Percentiles rank a stretch among this genome's conserved stretches.
Evolutionary conservation across 495 filamentous ascomycete species (phyloP).

Genomic region (Talaromyces wortmannii): DNA sequence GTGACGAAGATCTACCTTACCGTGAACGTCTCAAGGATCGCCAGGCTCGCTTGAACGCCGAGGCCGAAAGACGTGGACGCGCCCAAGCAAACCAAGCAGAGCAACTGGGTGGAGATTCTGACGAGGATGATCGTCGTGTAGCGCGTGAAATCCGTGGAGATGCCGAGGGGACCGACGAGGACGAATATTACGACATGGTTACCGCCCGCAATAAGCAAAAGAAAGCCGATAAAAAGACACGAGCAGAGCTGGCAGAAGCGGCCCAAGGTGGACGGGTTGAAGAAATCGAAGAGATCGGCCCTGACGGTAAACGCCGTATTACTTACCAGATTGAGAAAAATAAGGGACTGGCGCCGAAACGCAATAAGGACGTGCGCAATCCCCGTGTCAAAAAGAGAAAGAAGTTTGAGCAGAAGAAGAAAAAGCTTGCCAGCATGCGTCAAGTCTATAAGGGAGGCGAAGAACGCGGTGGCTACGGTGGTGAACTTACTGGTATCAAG

Average conservation of each 20-base stretch:
- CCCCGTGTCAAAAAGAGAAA: constrained; percentile 96
- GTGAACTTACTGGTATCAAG: constrained; percentile 95
- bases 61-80: constrained; percentile 79
- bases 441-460: constrained; percentile 84
- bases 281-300: constrained; percentile 49
- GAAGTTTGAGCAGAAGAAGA: constrained; percentile 88
- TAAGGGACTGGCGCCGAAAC: constrained; percentile 81
- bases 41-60: constrained; percentile 73
- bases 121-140: constrained; percentile 40
- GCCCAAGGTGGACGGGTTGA: constrained; percentile 49
- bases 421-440: constrained; percentile 82
- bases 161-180: constrained; percentile 41
- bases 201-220: constrained; percentile 57
- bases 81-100: constrained; percentile 52
- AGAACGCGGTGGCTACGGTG: constrained; percentile 77
- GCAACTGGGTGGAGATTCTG: constrained; percentile 59
- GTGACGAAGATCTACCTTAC: constrained; percentile 87
- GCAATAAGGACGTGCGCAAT: constrained; percentile 90
- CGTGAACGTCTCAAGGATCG: constrained; percentile 81
- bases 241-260: constrained; percentile 44
- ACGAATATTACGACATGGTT: constrained; percentile 87
- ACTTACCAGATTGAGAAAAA: constrained; percentile 93
- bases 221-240: constrained; percentile 69
- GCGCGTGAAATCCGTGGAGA: constrained; percentile 35
- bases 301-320: constrained; percentile 83